Evolutionary conservation across 345 rosid genomes (phyloP), one percentile per base, ranked within the genome.

Genomic region (Acer yangbiense): DNA sequence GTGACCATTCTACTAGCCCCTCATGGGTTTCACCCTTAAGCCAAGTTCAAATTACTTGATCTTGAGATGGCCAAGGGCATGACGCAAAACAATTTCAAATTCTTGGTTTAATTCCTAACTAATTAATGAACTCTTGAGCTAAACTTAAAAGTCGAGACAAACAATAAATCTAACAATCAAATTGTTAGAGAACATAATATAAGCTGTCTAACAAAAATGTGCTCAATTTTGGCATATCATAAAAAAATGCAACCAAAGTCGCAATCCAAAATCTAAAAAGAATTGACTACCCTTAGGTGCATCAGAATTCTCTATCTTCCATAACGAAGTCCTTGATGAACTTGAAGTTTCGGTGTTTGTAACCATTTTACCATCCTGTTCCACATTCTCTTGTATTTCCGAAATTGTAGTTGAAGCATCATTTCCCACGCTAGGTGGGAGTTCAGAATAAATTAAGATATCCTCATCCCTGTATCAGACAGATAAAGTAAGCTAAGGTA

Each of bases 251-350:
- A 77, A 52, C 21, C 71, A 46, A 68, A 63, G 57, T 70, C 57
- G 75, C 80, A 61, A 14, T 54, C 27, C 18, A 65, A 71, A 69
- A 14, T 23, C 6, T 50, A 81, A 73, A 46, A 50, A 79, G 77
- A 77, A 68, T 69, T 72, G 25, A 85, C 92, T 83, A 96, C 99
- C 87, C 82, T 88, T 85, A 8, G 98, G 98, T 27, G 98, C 90
- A 52, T 90, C 90, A 62, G 61, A 69, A 77, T 87, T 83, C 79
- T 90, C 95, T 76, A 84, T 85, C 77, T 84, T 88, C 97, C 90
- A 91, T 71, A 84, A 73, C 73, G 57, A 76, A 35, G 86, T 68
- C 76, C 70, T 80, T 70, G 75, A 74, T 50, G 90, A 78, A 81
- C 88, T 85, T 67, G 82, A 82, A 76, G 90, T 61, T 11, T 50